Percentiles rank a stretch among this genome's conserved stretches.
Conservation (phyloP, 2,329 filamentous ascomycete genomes). For the Fusarium sublunatum region DNA sequence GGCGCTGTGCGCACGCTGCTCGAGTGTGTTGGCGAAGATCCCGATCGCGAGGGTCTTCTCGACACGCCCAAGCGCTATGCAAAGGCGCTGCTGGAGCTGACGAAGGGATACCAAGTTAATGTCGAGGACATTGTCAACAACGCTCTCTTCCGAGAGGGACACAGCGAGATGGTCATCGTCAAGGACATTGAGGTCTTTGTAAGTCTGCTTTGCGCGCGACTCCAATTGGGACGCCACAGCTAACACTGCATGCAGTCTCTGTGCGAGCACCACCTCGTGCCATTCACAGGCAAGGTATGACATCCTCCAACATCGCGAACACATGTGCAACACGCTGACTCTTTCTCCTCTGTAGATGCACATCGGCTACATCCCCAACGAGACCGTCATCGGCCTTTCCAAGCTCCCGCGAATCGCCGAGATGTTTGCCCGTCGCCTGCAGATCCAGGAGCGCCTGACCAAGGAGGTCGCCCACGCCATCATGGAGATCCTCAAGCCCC, state of each 20-base stretch:
- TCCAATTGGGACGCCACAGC: neutral
- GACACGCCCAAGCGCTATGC: conserved; percentile 87
- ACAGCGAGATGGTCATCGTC: conserved; percentile 97
- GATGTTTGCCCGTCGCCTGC: conserved; percentile 92
- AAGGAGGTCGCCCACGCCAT: conserved; percentile 96
- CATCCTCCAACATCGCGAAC: neutral
- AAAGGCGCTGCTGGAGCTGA: conserved; percentile 95
- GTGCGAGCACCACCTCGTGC: conserved; percentile 97
- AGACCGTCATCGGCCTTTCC: conserved; percentile 92
- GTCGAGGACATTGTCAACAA: conserved; percentile 90
- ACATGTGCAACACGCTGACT: conserved; percentile 8
- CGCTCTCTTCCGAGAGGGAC: conserved; percentile 95
- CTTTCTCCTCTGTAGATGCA: conserved; percentile 77
- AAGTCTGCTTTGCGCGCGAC: neutral
- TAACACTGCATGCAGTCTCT: conserved; percentile 66
- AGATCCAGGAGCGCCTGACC: conserved; percentile 96
- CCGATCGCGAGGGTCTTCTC: conserved; percentile 71
- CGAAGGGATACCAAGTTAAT: conserved; percentile 96
- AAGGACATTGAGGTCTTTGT: conserved; percentile 90
- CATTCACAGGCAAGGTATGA: conserved; percentile 90
- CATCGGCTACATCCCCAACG: conserved; percentile 95
- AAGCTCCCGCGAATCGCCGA: conserved; percentile 96
- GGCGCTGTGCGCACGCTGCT: conserved; percentile 73
- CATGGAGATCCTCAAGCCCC: conserved; percentile 90
- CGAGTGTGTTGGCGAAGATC: conserved; percentile 76